Evolutionary conservation across 371 early-diverging fungal genomes (phyloP).

Genomic region (Nosema bombycis): DNA sequence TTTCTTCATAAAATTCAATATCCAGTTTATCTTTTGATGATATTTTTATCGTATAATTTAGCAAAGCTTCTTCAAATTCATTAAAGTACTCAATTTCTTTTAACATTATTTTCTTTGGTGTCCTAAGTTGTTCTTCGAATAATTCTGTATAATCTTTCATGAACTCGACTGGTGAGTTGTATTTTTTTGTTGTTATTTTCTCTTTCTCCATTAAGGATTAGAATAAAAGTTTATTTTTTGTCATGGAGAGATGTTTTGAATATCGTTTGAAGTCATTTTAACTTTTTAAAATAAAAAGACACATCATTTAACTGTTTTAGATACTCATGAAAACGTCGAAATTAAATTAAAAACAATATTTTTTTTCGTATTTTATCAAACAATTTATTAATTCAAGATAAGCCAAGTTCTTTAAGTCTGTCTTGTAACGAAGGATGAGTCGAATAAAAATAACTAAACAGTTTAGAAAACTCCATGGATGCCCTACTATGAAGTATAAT

Average conservation of each 20-base stretch:
- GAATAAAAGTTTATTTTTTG: too few species aligned
- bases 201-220: neutral
- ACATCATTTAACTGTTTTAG: too few species aligned
- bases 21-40: neutral
- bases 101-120: neutral
- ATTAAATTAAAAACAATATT: too few species aligned
- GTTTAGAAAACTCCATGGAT: neutral
- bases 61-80: neutral
- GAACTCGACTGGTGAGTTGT: neutral
- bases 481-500: neutral
- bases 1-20: neutral
- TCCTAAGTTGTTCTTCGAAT: neutral
- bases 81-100: neutral
- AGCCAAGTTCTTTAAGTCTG: neutral
- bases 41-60: neutral
- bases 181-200: neutral
- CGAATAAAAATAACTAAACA: constrained; percentile 12
- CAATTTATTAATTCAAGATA: neutral
- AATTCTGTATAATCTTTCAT: neutral
- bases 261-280: too few species aligned
- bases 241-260: too few species aligned
- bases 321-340: too few species aligned
- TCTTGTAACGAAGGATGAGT: neutral
- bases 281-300: too few species aligned
- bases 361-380: too few species aligned